A percentile compares a stretch with the other conserved stretches of the same genome.
Conservation (phyloP, 2,329 filamentous ascomycete species). For the Aureobasidium sp. region DNA sequence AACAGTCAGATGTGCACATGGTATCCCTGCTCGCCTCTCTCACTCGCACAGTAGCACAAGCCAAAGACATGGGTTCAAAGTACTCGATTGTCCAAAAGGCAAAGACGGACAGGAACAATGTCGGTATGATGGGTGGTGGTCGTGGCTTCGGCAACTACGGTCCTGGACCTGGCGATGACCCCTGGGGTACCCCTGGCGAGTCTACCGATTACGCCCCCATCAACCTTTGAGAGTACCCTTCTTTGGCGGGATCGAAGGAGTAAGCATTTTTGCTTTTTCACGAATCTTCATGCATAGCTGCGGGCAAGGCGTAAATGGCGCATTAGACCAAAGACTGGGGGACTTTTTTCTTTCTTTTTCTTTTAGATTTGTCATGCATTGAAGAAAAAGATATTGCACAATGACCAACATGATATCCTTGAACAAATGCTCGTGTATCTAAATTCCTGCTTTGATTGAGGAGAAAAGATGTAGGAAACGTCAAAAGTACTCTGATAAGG, state of each 20-base stretch:
- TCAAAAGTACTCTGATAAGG: too few relatives aligned
- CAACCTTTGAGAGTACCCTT: neutral
- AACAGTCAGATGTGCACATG: conserved; percentile 77
- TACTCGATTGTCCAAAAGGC: conserved; percentile 41
- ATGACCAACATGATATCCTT: too few relatives aligned
- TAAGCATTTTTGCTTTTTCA: neutral
- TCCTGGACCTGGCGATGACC: neutral
- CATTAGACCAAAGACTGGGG: neutral
- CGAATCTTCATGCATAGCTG: neutral
- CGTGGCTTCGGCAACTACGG: neutral
- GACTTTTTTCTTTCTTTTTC: neutral
- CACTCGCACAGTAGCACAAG: conserved; percentile 61
- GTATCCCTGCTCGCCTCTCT: conserved; percentile 67
- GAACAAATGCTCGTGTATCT: too few relatives aligned
- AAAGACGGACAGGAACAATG: conserved; percentile 24
- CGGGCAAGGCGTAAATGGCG: neutral
- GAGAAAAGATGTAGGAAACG: too few relatives aligned
- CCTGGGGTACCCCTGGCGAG: neutral
- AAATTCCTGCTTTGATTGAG: too few relatives aligned
- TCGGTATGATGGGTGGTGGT: conserved; percentile 17
- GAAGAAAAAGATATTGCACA: too few relatives aligned
- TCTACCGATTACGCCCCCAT: neutral
- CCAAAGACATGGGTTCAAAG: conserved; percentile 68
- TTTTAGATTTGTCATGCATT: neutral
- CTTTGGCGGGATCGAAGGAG: neutral